Conservation (phyloP, 345 rosid genomes). For the Aegle marmelos region DNA sequence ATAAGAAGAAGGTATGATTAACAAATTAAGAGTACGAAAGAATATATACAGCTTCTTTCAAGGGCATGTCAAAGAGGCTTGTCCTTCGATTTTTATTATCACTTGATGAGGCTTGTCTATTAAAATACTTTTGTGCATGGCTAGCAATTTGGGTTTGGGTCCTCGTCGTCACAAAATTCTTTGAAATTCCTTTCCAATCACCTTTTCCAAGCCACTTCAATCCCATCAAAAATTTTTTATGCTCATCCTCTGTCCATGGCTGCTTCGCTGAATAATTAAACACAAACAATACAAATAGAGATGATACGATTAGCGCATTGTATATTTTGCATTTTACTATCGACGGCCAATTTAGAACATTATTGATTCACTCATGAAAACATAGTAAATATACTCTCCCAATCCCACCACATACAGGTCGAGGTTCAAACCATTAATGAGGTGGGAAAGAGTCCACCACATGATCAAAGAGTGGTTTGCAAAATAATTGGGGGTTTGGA, state of each 20-base stretch:
- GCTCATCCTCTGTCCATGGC: slow-evolving; percentile 39
- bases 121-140: slow-evolving; percentile 38
- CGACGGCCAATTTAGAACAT: no score
- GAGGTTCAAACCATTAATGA: no score
- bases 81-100: background rate
- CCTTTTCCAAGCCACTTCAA: slow-evolving; percentile 33
- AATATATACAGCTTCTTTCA: background rate
- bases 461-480: no score
- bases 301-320: no score
- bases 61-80: background rate
- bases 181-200: slow-evolving; percentile 34
- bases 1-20: background rate
- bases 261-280: no score
- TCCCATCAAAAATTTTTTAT: slow-evolving; percentile 31
- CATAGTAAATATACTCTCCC: no score
- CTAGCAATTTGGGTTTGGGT: slow-evolving; percentile 37
- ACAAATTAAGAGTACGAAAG: background rate
- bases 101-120: slow-evolving; percentile 13
- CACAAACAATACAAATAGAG: no score
- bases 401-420: no score
- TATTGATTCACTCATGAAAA: no score
- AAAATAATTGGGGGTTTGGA: no score
- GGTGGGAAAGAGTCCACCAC: no score
- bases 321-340: no score
- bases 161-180: slow-evolving; percentile 22